These are phyloP conservation scores for Cordyceps pruinosa DNA, from an alignment of 2,329 filamentous ascomycete species.

Conservation along the genomic window DNA sequence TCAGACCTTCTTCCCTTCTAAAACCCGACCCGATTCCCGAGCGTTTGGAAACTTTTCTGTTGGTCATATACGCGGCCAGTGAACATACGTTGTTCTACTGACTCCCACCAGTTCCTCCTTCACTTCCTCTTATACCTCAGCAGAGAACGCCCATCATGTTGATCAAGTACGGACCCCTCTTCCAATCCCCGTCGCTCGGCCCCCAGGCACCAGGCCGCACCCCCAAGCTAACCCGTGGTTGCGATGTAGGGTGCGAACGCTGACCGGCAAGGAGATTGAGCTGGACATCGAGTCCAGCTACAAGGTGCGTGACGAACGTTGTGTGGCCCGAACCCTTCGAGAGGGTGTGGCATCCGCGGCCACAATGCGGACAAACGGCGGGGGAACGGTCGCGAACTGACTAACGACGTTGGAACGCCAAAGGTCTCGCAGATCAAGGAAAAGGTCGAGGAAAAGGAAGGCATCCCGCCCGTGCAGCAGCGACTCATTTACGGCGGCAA, in stretches of 20 bases:
- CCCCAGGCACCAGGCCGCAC: not conserved
- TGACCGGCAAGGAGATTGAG: constrained; percentile 98
- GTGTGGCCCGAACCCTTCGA: not conserved
- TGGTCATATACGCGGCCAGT: too few relatives aligned
- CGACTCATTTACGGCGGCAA: constrained; percentile 94
- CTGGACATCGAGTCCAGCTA: constrained; percentile 92
- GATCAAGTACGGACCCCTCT: constrained; percentile 40
- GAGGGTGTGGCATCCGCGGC: too few relatives aligned
- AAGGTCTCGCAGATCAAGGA: constrained; percentile 96
- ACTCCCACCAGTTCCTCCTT: too few relatives aligned
- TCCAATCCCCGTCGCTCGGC: too few relatives aligned
- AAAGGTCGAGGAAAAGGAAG: constrained; percentile 97
- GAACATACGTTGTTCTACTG: too few relatives aligned
- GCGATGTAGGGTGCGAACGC: constrained; percentile 73
- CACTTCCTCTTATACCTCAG: not conserved
- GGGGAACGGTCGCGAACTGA: not conserved
- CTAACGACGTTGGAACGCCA: not conserved
- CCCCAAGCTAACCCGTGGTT: not conserved
- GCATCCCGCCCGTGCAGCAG: constrained; percentile 94
- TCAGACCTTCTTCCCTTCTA: too few relatives aligned
- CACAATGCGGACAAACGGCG: too few relatives aligned
- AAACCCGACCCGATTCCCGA: too few relatives aligned
- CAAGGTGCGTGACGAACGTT: constrained; percentile 55
- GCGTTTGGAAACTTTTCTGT: too few relatives aligned
- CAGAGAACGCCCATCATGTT: constrained; percentile 26